Base-by-base conservation (phyloP, 345 rosid species). In the Kandelia obovata region DNA sequence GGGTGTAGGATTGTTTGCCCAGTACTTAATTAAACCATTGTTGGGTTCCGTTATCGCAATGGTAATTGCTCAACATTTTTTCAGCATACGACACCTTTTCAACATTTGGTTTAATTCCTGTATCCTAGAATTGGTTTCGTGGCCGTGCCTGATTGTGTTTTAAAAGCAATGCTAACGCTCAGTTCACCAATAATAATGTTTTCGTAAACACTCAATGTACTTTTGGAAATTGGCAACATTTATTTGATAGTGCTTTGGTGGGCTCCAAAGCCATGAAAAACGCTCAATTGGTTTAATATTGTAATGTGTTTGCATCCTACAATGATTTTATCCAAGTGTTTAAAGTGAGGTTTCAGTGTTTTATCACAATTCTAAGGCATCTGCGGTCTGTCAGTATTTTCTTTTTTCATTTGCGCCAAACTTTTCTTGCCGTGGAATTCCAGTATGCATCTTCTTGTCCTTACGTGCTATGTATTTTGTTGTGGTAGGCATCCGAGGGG, bases 1-100 rank as follows among this genome's bases (percentile, higher is more conserved):
- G 32, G 99, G 99, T 79, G 89, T 91, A 68, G 99, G 99, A 73
- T 91, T 91, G 83, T 80, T 95, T 64, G 96, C 97, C 26, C 97
- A 88, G 60, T 95, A 88, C 75, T 9, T 91, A 63, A 88, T 91
- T 84, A 95, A 95, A 78, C 99, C 99, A 53, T 0, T 89, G 74
- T 72, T 95, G 73, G 99, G 99, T 27, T 91, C 87, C 70, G 81
- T 61, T 62, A 83, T 95, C 13, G 97, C 96, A 70, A 78, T 83
- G 99, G 97, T 95, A 87, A 64, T 53, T 53, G 53, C 57, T 21
- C 62, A 55, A 52, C 53, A 53, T 65, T 21, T 70, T 9, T 30
- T 62, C 16, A 30, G 49, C 11, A 57, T 58, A 49, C 15, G 25
- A 16, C 39, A 15, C 32, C 58, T 37, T 46, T 52, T 30, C 77